Evolutionary conservation across 2,329 filamentous ascomycete genomes (phyloP).

Genomic region (Tetracladium maxilliforme): DNA sequence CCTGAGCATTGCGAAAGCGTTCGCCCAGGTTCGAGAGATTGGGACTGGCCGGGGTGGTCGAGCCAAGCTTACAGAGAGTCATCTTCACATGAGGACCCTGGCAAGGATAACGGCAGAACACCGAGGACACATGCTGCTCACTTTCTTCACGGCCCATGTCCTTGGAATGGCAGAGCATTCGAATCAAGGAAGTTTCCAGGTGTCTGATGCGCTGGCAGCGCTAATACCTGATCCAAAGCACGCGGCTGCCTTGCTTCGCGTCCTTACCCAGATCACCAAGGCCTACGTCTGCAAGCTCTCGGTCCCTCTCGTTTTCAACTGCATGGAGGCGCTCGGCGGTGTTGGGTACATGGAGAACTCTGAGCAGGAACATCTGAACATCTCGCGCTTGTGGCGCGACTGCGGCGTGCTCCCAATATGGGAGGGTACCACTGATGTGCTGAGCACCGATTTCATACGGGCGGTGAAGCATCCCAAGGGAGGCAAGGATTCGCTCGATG

Average conservation of each 20-base stretch:
- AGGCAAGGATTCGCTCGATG: constrained; percentile 19
- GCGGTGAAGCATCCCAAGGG: constrained; percentile 28
- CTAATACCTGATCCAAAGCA: constrained; percentile 19
- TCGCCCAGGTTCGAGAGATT: constrained; percentile 38
- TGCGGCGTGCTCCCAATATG: constrained; percentile 50
- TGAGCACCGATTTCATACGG: constrained; percentile 37
- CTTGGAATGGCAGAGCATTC: constrained; percentile 38
- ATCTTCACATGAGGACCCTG: constrained; percentile 42
- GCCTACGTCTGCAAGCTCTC: constrained; percentile 36
- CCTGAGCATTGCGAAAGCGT: constrained; percentile 40
- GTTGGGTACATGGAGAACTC: constrained; percentile 50
- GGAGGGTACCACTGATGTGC: constrained; percentile 61
- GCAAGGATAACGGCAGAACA: constrained; percentile 40
- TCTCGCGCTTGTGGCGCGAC: constrained; percentile 52
- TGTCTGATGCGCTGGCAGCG: constrained; percentile 7
- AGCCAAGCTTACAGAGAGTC: constrained; percentile 31
- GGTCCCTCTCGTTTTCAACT: constrained; percentile 34
- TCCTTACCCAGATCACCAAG: constrained; percentile 46
- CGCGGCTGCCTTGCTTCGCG: constrained; percentile 25
- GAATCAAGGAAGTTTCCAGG: constrained; percentile 12
- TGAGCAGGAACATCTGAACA: constrained; percentile 48
- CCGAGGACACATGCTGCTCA: constrained; percentile 37
- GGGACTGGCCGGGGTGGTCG: constrained; percentile 26
- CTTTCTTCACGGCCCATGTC: constrained; percentile 34
- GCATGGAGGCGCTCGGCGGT: constrained; percentile 51